Evolutionary conservation across 805 yeast genomes (phyloP).

Genomic region (Ogataea chonburiensis): DNA sequence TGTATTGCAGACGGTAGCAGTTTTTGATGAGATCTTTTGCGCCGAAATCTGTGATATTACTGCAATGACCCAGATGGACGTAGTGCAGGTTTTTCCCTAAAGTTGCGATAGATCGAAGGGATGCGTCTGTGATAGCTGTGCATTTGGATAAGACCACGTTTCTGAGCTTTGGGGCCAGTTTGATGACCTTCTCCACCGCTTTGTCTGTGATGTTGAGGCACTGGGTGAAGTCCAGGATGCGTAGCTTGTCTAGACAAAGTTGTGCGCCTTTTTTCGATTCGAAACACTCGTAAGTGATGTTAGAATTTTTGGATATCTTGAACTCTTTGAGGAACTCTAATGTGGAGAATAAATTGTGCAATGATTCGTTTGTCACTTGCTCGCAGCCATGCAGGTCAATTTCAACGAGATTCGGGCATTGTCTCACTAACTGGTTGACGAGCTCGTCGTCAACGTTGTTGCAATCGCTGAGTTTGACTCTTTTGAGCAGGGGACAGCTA

Average conservation of each 20-base stretch:
- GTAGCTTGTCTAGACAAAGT: conserved; percentile 55
- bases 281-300: conserved; percentile 68
- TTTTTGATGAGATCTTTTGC: conserved; percentile 69
- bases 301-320: conserved; percentile 70
- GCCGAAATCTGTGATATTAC: conserved; percentile 85
- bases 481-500: conserved; percentile 70
- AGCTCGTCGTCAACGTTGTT: conserved; percentile 62
- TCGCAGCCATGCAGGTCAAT: conserved; percentile 84
- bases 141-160: conserved; percentile 91
- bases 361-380: conserved; percentile 63
- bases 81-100: conserved; percentile 82
- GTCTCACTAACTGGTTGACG: conserved; percentile 56
- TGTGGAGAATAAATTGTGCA: conserved; percentile 54
- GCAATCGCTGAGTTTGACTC: conserved; percentile 80
- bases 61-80: conserved; percentile 92
- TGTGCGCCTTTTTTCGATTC: conserved; percentile 30
- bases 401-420: conserved; percentile 81
- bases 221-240: conserved; percentile 82
- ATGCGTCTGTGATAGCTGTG: conserved; percentile 77
- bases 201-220: conserved; percentile 80
- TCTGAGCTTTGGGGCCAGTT: conserved; percentile 79
- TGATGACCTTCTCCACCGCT: conserved; percentile 68
- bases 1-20: conserved; percentile 85
- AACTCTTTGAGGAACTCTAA: conserved; percentile 80
- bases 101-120: conserved; percentile 66